Percentiles rank a stretch among this genome's conserved stretches.
These are phyloP conservation scores for Rhododendron griersonianum DNA, from an alignment of 148 eudicot genomes.

Conservation along the genomic window DNA sequence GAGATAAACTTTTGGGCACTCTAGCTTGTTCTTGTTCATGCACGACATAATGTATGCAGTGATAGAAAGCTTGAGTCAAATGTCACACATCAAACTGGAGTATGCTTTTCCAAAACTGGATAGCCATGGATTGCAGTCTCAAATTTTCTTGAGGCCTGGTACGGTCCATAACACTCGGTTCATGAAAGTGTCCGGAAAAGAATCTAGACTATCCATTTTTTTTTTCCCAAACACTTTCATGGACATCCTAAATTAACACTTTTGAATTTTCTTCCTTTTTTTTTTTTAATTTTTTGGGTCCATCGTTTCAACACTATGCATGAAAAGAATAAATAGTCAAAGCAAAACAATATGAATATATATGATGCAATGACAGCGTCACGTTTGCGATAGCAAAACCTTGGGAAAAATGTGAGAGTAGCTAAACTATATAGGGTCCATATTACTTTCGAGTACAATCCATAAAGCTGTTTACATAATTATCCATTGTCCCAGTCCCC, in stretches of 20 bases:
- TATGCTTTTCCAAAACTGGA: not conserved
- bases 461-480: not conserved
- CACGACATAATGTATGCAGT: not conserved
- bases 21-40: not conserved
- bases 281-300: not conserved
- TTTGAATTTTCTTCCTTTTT: no score
- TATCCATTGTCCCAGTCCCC: not conserved
- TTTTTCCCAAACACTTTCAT: no score
- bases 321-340: no score
- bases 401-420: not conserved
- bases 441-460: slow-evolving; percentile 6
- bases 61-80: not conserved
- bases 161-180: no score
- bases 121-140: not conserved
- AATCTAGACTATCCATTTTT: no score
- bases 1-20: not conserved
- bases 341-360: not conserved
- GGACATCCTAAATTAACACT: no score
- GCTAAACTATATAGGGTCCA: not conserved
- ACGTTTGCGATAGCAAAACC: slow-evolving; percentile 10
- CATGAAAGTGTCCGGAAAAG: no score
- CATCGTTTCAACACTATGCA: not conserved
- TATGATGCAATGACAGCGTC: not conserved
- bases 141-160: no score
- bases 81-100: not conserved